Base-by-base conservation (phyloP, 1,139 yeast species). In the Nadsonia commutata region DNA sequence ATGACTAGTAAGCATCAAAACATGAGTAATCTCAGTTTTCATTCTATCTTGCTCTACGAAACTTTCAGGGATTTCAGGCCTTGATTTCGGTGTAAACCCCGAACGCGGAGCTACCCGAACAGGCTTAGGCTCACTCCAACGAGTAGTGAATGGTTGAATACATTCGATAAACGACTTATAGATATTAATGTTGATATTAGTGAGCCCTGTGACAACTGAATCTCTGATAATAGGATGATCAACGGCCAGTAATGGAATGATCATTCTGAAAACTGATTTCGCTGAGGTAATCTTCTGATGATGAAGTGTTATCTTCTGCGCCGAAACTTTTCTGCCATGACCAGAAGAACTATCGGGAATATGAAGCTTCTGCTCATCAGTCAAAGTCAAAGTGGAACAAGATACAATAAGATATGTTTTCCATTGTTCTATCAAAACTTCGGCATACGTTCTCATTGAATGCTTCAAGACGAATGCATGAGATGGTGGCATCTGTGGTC, bases 221-320 rank as follows among this genome's bases (percentile, higher is more conserved):
- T 88, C 95, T 47, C 85, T 70, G 5, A 90, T 76, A 54, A 78
- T 70, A 1, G 74, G 70, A 49, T 84, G 86, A 6, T 78, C 76
- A 0, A 86, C 78, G 33, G 75, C 79, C 43, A 93, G 63, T 31
- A 90, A 64, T 0, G 96, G 96, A 37, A 85, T 65, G 0, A 86
- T 93, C 81, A 90, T 78, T 45, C 82, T 71, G 63, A 93, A 93
- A 1, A 93, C 79, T 0, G 95, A 80, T 50, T 82, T 78, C 0
- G 95, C 97, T 49, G 96, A 84, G 0, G 95, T 88, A 44, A 93
- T 88, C 43, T 85, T 80, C 56, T 86, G 95, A 55, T 84, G 94
- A 52, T 85, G 95, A 41, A 84, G 80, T 0, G 81, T 76, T 53
- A 80, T 77, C 56, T 83, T 72, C 51, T 83, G 66, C 11, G 55